phyloP scores from a whole-genome alignment of 2,329 filamentous ascomycete species.

The Hortaea sp. region DNA sequence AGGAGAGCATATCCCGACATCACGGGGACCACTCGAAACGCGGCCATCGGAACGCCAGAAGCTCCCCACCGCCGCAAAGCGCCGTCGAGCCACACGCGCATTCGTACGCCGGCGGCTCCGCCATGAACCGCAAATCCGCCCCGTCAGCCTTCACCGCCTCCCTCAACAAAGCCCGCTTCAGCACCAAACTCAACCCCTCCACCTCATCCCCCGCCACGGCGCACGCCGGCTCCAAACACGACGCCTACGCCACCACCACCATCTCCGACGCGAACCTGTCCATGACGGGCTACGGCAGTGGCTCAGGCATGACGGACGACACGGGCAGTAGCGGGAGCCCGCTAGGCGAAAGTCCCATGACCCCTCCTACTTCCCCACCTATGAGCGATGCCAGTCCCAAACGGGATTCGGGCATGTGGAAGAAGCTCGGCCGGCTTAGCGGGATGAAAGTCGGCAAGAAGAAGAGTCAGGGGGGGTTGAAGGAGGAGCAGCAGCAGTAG shows the following conservation, averaged over 20 bases:
- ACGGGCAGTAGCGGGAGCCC: slow-evolving; percentile 50
- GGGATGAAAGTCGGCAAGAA: slow-evolving; percentile 27
- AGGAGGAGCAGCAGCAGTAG: slow-evolving; percentile 14
- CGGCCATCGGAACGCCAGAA: slow-evolving; percentile 19
- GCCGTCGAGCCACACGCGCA: slow-evolving; percentile 18
- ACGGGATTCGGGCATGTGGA: slow-evolving; percentile 29
- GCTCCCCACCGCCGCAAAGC: slow-evolving; percentile 22
- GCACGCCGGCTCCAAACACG: slow-evolving; percentile 7
- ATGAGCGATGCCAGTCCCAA: slow-evolving; percentile 28
- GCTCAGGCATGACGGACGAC: slow-evolving; percentile 51
- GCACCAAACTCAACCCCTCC: slow-evolving; percentile 22
- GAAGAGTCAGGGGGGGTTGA: slow-evolving; percentile 22
- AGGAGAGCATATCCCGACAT: slow-evolving; percentile 10
- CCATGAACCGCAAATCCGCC: slow-evolving; percentile 22
- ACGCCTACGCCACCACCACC: slow-evolving; percentile 1
- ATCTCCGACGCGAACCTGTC: slow-evolving; percentile 19
- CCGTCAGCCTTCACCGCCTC: slow-evolving; percentile 23
- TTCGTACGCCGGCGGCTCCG: slow-evolving; percentile 12
- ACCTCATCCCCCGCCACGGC: slow-evolving; percentile 16
- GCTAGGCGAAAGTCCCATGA: slow-evolving; percentile 49
- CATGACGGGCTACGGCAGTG: slow-evolving; percentile 30
- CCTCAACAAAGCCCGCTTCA: slow-evolving; percentile 23
- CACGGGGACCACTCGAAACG: slow-evolving; percentile 28
- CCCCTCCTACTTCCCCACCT: slow-evolving; percentile 64
- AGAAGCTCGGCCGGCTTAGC: slow-evolving; percentile 27